Conservation (phyloP, 495 filamentous ascomycete genomes). For the Penicillium flavigenum region DNA sequence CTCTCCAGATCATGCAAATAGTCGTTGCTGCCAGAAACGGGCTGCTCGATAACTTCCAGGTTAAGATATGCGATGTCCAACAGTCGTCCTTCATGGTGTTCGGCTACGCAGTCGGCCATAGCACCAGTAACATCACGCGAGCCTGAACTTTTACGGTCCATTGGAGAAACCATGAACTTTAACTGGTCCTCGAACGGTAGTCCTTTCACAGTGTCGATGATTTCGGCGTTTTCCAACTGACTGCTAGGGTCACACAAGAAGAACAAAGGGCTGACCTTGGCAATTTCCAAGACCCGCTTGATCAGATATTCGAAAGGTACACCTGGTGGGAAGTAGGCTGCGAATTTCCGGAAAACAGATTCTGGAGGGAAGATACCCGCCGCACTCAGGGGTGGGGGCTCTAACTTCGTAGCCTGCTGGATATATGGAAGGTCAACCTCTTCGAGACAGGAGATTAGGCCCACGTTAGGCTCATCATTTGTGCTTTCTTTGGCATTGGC, state of each 20-base stretch:
- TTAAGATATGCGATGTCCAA: constrained; percentile 63
- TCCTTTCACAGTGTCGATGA: constrained; percentile 62
- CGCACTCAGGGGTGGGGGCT: constrained; percentile 63
- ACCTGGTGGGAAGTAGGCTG: constrained; percentile 70
- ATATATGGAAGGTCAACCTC: constrained; percentile 65
- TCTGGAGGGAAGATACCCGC: constrained; percentile 75
- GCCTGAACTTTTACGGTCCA: constrained; percentile 26
- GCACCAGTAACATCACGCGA: constrained; percentile 47
- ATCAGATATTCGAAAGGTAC: constrained; percentile 79
- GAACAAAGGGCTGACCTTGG: constrained; percentile 60
- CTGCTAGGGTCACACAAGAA: constrained; percentile 64
- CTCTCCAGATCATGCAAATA: constrained; percentile 67
- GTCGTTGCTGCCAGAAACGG: constrained; percentile 38
- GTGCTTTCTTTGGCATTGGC: constrained; percentile 49
- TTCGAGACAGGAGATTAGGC: constrained; percentile 80
- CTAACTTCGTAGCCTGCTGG: constrained; percentile 55
- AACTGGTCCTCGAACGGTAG: constrained; percentile 71
- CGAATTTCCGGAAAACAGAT: constrained; percentile 64
- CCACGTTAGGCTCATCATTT: constrained; percentile 47
- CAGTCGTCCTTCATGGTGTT: constrained; percentile 60
- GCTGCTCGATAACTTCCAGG: constrained; percentile 64
- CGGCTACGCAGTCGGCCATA: constrained; percentile 66
- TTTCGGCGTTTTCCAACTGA: constrained; percentile 62
- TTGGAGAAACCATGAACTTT: constrained; percentile 71
- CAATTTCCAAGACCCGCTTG: constrained; percentile 65